Evolutionary conservation across 352 stramenopile genomes (phyloP).

Genomic region (Pythium folliculosum): DNA sequence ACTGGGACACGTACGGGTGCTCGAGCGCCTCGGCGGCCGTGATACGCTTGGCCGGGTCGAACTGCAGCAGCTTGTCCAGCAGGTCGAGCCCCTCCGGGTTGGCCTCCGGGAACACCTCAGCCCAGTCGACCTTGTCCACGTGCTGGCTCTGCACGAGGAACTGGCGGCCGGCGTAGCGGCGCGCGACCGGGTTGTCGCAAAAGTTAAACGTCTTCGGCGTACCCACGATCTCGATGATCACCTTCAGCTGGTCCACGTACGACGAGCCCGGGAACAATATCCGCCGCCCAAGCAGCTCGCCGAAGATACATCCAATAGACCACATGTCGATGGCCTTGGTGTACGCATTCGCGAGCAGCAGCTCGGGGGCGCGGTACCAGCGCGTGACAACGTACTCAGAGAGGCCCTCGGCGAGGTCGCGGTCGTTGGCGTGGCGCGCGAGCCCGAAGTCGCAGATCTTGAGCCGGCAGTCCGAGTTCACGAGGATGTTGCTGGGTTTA

Average conservation of each 20-base stretch:
- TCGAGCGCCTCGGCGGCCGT: conserved; percentile 80
- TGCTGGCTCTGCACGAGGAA: conserved; percentile 75
- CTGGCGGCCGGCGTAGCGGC: conserved; percentile 81
- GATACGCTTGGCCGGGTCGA: conserved; percentile 87
- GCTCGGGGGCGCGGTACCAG: conserved; percentile 90
- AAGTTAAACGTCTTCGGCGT: conserved; percentile 86
- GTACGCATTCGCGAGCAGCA: conserved; percentile 84
- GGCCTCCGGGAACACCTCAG: conserved; percentile 74
- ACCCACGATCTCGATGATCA: conserved; percentile 85
- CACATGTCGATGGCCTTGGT: conserved; percentile 93
- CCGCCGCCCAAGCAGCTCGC: conserved; percentile 93
- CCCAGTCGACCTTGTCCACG: conserved; percentile 78
- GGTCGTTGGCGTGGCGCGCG: conserved; percentile 76
- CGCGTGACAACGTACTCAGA: conserved; percentile 95
- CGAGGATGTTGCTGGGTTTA: conserved; percentile 97
- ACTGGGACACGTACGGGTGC: conserved; percentile 90
- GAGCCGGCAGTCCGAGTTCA: conserved; percentile 92
- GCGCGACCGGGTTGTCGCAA: conserved; percentile 80
- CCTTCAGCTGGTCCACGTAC: conserved; percentile 88
- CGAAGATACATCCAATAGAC: conserved; percentile 99
- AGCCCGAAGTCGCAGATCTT: conserved; percentile 93
- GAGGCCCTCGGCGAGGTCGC: conserved; percentile 76
- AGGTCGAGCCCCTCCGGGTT: conserved; percentile 87
- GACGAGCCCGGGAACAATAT: conserved; percentile 86
- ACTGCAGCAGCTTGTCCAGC: conserved; percentile 85